phyloP scores from a whole-genome alignment of 129 eudicot genomes.

The Flaveria bidentis region DNA sequence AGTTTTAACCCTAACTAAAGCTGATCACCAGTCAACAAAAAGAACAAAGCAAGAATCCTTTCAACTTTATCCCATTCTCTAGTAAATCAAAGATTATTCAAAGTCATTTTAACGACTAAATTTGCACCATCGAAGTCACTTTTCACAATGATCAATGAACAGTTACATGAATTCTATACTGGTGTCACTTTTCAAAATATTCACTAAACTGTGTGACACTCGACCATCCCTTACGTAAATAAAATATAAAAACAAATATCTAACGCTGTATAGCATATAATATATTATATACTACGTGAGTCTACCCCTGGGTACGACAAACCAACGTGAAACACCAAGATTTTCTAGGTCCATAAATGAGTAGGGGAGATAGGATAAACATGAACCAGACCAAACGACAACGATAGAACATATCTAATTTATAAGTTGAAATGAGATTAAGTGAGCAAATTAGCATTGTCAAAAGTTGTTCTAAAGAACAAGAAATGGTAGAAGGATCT shows the following conservation, averaged over 20 bases:
- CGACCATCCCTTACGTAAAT: too few species aligned
- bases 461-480: constrained; percentile 27
- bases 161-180: too few species aligned
- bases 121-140: not conserved
- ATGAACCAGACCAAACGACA: not conserved
- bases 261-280: too few species aligned
- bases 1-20: constrained; percentile 30
- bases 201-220: too few species aligned
- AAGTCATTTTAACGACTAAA: not conserved
- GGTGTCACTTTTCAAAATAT: too few species aligned
- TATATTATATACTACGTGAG: too few species aligned
- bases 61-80: constrained; percentile 21
- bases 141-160: too few species aligned
- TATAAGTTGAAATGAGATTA: constrained; percentile 25
- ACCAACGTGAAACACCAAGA: not conserved
- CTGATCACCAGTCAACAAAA: constrained; percentile 38
- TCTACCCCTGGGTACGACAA: not conserved
- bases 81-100: constrained; percentile 3
- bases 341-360: not conserved
- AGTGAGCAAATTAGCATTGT: constrained; percentile 35
- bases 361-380: not conserved
- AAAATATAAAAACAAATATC: too few species aligned
- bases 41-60: constrained; percentile 30
- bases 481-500: constrained; percentile 46
- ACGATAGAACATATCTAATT: not conserved